Base-by-base conservation (phyloP, 495 filamentous ascomycete species). In the Polyplosphaeria fusca region DNA sequence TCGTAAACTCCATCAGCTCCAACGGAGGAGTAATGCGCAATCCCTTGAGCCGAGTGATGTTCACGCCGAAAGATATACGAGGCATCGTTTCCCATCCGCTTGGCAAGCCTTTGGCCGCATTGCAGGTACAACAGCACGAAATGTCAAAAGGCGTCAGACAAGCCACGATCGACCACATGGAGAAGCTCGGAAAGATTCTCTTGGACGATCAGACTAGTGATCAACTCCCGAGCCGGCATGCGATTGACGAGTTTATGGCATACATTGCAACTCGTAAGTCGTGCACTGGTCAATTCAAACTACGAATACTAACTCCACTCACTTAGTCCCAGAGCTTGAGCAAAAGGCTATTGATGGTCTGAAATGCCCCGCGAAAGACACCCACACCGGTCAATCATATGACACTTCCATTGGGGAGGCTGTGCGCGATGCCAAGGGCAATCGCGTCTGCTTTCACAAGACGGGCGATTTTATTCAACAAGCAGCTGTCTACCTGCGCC, bases 371-470 rank as follows among this genome's bases (percentile, higher is more conserved):
- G 73, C 69, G 13, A 63, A 39, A 46, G 73, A 75, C 47, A 70
- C 58, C 52, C 67, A 72, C 51, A 74, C 67, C 30, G 65, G 68
- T 24, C 66, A 66, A 49, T 39, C 63, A 23, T 75, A 72, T 42
- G 73, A 75, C 52, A 65, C 50, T 11, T 59, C 69, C 5, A 74
- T 74, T 63, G 70, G 69, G 12, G 70, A 74, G 56, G 62, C 70
- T 18, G 63, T 75, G 32, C 52, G 55, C 26, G 73, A 74, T 43
- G 71, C 68, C 3, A 57, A 69, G 53, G 70, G 61, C 2, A 73
- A 74, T 40, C 38, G 61, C 12, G 65, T 70, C 9, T 75, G 73
- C 48, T 68, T 68, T 30, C 71, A 75, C 49, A 75, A 75, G 58
- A 67, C 64, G 0, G 71, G 71, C 24, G 71, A 75, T 45, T 73